Evolutionary conservation across 2,329 filamentous ascomycete genomes (phyloP), one percentile per base, ranked within the genome.

Genomic region (Neocucurbitaria cava): DNA sequence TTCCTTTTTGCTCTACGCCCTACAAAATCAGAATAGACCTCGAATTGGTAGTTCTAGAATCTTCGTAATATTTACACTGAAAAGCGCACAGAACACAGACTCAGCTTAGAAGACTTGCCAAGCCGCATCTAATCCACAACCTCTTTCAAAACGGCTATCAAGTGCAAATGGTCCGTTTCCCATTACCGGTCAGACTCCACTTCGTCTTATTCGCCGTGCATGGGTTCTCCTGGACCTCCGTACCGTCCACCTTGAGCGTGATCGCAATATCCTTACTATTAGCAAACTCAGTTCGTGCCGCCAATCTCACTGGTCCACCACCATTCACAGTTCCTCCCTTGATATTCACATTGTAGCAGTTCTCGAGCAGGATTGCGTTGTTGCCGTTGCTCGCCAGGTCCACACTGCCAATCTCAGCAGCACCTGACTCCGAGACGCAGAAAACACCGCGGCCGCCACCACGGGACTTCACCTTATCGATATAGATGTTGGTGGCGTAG

Each of bases 301-400:
- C 69, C 11, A 86, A 59, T 3, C 84, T 76, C 7, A 86, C 83
- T 68, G 85, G 83, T 0, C 84, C 84, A 1, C 84, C 83, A 1
- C 83, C 81, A 23, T 77, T 79, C 21, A 86, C 79, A 2, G 76
- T 81, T 0, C 84, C 84, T 17, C 79, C 78, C 1, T 66, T 70
- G 64, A 86, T 84, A 1, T 73, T 70, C 28, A 86, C 58, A 46
- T 83, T 82, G 67, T 86, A 85, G 73, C 84, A 86, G 69, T 86
- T 86, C 76, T 86, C 83, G 24, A 86, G 81, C 1, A 86, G 75
- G 18, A 86, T 77, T 0, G 83, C 80, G 52, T 86, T 85, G 64
- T 83, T 84, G 0, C 79, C 83, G 43, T 85, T 86, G 59, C 75
- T 71, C 0, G 81, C 77, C 1, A 86, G 74, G 58, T 85, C 82